Base-by-base conservation (phyloP, 2,329 filamentous ascomycete genomes). In the Cercospora zeina region DNA sequence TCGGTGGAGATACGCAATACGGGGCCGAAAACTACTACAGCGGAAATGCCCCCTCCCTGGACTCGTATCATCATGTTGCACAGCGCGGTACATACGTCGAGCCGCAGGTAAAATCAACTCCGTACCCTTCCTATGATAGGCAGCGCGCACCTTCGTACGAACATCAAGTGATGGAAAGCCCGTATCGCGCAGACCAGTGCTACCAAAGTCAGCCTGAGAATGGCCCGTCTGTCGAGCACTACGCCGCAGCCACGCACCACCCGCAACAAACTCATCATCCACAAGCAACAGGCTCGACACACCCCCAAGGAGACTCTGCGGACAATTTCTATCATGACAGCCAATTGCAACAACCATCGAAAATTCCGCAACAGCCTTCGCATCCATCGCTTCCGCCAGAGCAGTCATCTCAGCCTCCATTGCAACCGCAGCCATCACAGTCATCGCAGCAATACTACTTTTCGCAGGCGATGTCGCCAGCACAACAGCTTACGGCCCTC, bases 1-100 rank as follows among this genome's bases (percentile, higher is more conserved):
- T 82, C 63, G 76, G 80, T 10, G 76, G 82, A 11, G 63, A 78
- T 64, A 74, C 71, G 24, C 68, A 65, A 16, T 81, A 82, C 10
- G 83, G 83, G 0, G 86, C 87, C 9, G 93, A 97, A 73, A 93
- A 82, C 75, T 97, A 89, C 74, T 97, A 97, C 74, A 90, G 86
- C 13, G 85, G 86, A 36, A 89, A 87, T 68, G 79, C 84, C 45
- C 79, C 76, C 54, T 74, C 76, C 67, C 71, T 76, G 75, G 78
- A 81, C 8, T 72, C 80, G 4, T 83, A 84, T 65, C 47, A 51
- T 4, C 11, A 51, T 14, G 14, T 33, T 7, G 11, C 56, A 11
- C 56, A 58, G 19, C 39, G 30, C 11, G n/a, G 27, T 19, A 76
- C 59, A 9, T 56, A 59, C 13, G 61, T 74, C 10, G 73, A 79